Conservation (phyloP, 2,329 filamentous ascomycete species). For the Aspergillus caelatus region DNA sequence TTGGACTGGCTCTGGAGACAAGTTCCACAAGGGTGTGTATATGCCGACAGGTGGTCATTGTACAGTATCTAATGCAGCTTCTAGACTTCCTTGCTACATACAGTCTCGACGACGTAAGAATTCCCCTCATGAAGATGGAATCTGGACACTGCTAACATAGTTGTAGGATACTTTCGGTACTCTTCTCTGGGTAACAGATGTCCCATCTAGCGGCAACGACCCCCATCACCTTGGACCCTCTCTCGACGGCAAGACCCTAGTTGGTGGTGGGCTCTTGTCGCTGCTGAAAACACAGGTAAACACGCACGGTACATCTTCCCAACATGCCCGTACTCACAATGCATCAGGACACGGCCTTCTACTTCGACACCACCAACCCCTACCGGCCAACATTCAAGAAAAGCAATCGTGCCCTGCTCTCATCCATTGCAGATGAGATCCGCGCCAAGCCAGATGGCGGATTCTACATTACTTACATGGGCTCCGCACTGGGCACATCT, state of each 20-base stretch:
- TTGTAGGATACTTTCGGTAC: conserved; percentile 62
- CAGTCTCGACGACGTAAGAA: not conserved
- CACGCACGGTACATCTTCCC: not conserved
- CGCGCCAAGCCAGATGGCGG: conserved; percentile 64
- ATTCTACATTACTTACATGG: conserved; percentile 66
- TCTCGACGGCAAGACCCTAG: conserved; percentile 59
- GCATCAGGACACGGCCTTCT: conserved; percentile 61
- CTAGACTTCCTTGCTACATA: not conserved
- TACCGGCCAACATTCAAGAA: conserved; percentile 63
- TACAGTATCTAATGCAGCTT: not conserved
- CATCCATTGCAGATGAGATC: conserved; percentile 65
- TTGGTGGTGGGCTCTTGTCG: conserved; percentile 56
- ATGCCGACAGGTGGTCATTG: not conserved
- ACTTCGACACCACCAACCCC: conserved; percentile 62
- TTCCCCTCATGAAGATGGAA: not conserved
- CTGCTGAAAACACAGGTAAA: not conserved
- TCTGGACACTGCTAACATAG: not conserved
- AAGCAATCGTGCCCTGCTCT: conserved; percentile 61
- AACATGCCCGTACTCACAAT: not conserved
- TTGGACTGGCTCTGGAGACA: conserved; percentile 64
- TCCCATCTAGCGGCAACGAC: conserved; percentile 61
- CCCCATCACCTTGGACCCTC: conserved; percentile 62
- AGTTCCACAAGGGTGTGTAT: conserved; percentile 53
- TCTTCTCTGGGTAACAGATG: conserved; percentile 61
- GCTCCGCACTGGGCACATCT: conserved; percentile 59